Conservation (phyloP, 2,329 filamentous ascomycete species). For the Ophiosphaerella korrae region DNA sequence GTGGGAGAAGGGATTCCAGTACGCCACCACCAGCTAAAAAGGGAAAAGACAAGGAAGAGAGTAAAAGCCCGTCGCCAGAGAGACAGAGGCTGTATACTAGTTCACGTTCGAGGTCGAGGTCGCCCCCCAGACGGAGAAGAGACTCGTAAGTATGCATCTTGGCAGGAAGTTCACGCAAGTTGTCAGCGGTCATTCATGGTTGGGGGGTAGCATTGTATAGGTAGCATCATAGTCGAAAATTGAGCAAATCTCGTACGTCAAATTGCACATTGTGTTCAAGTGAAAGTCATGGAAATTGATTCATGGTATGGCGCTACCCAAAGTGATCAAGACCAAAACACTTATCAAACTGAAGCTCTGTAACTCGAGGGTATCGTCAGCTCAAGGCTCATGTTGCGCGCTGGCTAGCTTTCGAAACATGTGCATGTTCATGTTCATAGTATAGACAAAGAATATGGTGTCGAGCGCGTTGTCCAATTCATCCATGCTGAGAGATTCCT, state of each 20-base stretch:
- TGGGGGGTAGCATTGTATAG: conserved; percentile 1
- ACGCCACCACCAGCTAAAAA: conserved; percentile 13
- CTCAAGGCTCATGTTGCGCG: too few relatives aligned
- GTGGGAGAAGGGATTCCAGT: conserved; percentile 13
- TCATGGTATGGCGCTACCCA: too few relatives aligned
- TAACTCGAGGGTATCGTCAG: too few relatives aligned
- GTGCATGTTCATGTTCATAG: too few relatives aligned
- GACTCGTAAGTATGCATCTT: conserved; percentile 8
- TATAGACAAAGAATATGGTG: not conserved
- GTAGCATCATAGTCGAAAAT: not conserved
- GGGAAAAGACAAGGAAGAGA: conserved; percentile 12
- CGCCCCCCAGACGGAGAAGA: conserved; percentile 18
- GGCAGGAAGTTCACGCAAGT: too few relatives aligned
- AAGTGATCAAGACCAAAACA: too few relatives aligned
- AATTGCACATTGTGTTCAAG: not conserved
- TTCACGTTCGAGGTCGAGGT: conserved; percentile 11
- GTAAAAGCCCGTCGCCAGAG: conserved; percentile 8
- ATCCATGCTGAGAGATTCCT: conserved; percentile 9
- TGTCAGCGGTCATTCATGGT: too few relatives aligned
- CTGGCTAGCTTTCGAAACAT: not conserved
- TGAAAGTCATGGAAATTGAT: too few relatives aligned
- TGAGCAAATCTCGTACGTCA: not conserved
- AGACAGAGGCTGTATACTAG: conserved; percentile 9
- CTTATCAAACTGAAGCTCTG: too few relatives aligned
- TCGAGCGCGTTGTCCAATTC: conserved; percentile 9